Conservation (phyloP, 768 basidiomycete genomes). For the Mycena metata region DNA sequence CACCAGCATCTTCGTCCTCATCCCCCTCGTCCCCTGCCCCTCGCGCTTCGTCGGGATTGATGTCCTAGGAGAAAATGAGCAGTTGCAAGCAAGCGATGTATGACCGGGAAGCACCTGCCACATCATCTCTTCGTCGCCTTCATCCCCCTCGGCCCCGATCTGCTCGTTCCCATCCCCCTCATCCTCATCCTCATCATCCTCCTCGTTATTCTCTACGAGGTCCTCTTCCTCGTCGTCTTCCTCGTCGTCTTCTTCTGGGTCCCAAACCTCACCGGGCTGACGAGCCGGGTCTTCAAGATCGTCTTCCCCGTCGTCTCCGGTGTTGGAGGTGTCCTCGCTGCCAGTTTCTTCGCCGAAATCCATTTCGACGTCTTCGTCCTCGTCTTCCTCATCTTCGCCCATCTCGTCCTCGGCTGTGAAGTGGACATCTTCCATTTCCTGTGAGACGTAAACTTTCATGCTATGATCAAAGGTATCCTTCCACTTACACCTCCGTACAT, state of each 20-base stretch:
- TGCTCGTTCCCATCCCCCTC: constrained; percentile 65
- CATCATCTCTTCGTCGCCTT: constrained; percentile 65
- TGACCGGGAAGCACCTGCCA: constrained; percentile 63
- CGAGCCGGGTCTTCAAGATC: constrained; percentile 71
- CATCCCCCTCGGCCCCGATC: constrained; percentile 53
- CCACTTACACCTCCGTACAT: constrained; percentile 90
- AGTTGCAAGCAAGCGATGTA: neutral
- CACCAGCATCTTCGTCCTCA: constrained; percentile 74
- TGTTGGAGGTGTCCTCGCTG: constrained; percentile 84
- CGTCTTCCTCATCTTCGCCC: constrained; percentile 85
- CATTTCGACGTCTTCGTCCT: constrained; percentile 89
- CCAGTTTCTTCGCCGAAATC: constrained; percentile 88
- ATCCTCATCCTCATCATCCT: constrained; percentile 55
- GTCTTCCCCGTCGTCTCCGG: constrained; percentile 77
- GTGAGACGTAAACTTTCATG: neutral
- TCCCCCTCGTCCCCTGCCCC: constrained; percentile 68
- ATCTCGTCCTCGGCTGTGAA: constrained; percentile 80
- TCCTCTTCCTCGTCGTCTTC: constrained; percentile 67
- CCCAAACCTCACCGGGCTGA: constrained; percentile 74
- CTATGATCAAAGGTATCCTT: constrained; percentile 1
- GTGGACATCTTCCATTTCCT: constrained; percentile 91
- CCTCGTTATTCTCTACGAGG: constrained; percentile 63
- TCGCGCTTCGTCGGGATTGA: constrained; percentile 60
- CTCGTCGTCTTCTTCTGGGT: constrained; percentile 77
- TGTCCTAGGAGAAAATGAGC: constrained; percentile 56